These are phyloP conservation scores for Cystoisospora suis DNA, from an alignment of 169 alveolate genomes.

Conservation along the genomic window DNA sequence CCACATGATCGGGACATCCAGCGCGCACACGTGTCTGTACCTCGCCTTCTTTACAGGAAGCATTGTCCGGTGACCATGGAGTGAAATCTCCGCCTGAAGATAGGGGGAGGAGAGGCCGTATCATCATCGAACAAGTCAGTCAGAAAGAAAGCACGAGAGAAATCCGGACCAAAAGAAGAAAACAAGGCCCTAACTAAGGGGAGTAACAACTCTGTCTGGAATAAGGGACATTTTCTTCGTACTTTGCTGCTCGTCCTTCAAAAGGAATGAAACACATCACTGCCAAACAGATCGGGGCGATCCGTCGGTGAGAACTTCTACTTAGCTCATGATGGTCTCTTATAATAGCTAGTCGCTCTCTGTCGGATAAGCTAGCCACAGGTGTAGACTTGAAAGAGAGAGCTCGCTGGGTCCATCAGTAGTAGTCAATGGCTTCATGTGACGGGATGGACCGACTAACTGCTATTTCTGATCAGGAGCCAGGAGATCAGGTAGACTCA, in stretches of 20 bases:
- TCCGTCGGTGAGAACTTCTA: too few relatives aligned
- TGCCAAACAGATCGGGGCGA: too few relatives aligned
- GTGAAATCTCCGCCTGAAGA: constrained; percentile 46
- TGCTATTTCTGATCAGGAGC: background rate
- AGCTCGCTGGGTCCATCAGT: background rate
- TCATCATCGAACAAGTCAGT: background rate
- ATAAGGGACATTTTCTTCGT: background rate
- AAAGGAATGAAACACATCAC: too few relatives aligned
- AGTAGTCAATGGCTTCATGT: background rate
- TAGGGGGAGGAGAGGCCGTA: too few relatives aligned
- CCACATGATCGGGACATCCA: constrained; percentile 11
- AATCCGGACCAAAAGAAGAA: background rate
- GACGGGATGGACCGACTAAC: background rate
- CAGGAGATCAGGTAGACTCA: background rate
- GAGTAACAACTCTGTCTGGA: background rate
- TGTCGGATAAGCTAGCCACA: background rate
- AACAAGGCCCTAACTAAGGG: background rate
- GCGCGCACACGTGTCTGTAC: constrained; percentile 27
- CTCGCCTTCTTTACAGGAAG: background rate
- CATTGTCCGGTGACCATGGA: constrained; percentile 26
- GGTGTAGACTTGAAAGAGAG: background rate
- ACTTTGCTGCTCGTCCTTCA: background rate
- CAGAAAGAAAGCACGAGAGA: background rate
- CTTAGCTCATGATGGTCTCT: background rate
- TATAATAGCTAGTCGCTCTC: background rate